Evolutionary conservation across 176 grass and related monocot species (phyloP).

Genomic region (Aegilops tauschii): DNA sequence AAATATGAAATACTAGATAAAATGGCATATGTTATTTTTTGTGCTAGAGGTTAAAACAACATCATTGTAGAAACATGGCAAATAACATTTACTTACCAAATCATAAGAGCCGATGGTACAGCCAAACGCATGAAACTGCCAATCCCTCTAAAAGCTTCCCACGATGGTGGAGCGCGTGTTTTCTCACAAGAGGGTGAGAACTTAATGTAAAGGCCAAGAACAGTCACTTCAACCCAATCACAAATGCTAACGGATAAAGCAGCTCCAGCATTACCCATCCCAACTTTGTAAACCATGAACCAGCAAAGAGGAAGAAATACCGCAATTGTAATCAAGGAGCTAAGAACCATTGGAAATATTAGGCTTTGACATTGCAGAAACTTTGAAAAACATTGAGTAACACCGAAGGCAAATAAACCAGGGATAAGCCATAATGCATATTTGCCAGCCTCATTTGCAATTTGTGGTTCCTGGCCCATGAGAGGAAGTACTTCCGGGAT

Average conservation of each 20-base stretch:
- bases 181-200: too few species aligned
- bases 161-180: background rate
- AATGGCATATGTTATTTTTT: background rate
- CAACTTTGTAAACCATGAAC: constrained; percentile 46
- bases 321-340: constrained; percentile 40
- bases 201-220: too few species aligned
- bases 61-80: too few species aligned
- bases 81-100: constrained; percentile 43
- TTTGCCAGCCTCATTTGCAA: constrained; percentile 52
- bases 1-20: background rate
- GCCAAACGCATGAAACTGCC: constrained; percentile 43
- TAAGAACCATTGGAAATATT: constrained; percentile 48
- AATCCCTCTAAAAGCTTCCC: constrained; percentile 47
- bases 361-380: constrained; percentile 28
- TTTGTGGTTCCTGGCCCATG: constrained; percentile 49
- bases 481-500: constrained; percentile 44
- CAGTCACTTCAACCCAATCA: too few species aligned
- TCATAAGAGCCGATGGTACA: constrained; percentile 55
- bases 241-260: too few species aligned
- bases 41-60: too few species aligned
- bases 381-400: constrained; percentile 62
- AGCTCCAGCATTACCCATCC: too few species aligned
- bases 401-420: constrained; percentile 49
- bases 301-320: constrained; percentile 63
- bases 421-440: constrained; percentile 70